Base-by-base conservation (phyloP, 305 asterid genomes). In the Fraxinus floribunda region DNA sequence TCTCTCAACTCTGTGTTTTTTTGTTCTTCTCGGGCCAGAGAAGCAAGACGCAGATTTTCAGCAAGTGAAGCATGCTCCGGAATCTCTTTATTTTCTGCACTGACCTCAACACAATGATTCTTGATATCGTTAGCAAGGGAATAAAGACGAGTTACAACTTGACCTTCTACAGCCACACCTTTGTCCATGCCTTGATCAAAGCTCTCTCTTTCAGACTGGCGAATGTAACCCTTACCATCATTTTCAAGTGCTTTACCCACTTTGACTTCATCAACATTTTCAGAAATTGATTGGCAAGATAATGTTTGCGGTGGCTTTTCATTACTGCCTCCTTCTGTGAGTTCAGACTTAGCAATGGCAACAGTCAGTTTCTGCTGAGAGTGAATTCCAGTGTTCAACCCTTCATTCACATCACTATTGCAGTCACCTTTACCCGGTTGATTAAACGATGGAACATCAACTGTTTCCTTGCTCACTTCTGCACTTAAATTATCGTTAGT, bases 261-360 rank as follows among this genome's bases (percentile, higher is more conserved):
- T 83, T 73, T 89, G 78, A 39, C 73, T 52, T 78, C 85, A 68
- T 39, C 36, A 52, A 41, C 78, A 83, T 81, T 79, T 76, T 85
- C 92, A 5, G 82, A 57, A 30, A 76, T 66, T 34, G 79, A 77
- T 22, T 82, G 83, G 41, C 80, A 66, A 72, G 79, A 60, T 20
- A 84, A 79, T 79, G 83, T 10, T 20, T 78, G 84, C 71, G 29
- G 78, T 41, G 38, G 68, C 46, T 66, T 88, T 82, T 85, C 90
- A 83, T 81, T 75, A 70, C 32, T 77, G 68, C 77, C 81, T 76
- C 71, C 84, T 80, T 82, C 91, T 8, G 73, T 68, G 62, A 20
- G 83, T 78, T 86, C 93, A 81, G 88, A 81, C 64, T 82, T 89
- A 13, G 79, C 80, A 84, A 49, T 76, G 6, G 79, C 66, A 60